Evolutionary conservation across 352 stramenopile species (phyloP).

Genomic region (Globisporangium camurandrum): DNA sequence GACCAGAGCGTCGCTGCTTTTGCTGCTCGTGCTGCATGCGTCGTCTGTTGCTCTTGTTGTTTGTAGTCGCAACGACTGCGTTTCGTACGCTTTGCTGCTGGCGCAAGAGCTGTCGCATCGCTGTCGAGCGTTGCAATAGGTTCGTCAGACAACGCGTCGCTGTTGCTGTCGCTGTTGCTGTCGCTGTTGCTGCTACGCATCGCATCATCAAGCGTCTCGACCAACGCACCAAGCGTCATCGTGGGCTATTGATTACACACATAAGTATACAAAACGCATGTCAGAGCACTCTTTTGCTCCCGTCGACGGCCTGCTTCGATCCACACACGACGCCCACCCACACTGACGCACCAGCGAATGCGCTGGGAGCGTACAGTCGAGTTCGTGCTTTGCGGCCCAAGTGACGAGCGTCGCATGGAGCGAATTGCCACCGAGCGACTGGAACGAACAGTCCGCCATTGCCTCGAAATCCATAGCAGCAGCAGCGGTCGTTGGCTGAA

Average conservation of each 20-base stretch:
- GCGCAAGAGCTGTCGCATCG: too few relatives aligned
- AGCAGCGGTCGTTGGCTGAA: too few relatives aligned
- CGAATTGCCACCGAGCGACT: slow-evolving; percentile 46
- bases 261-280: not conserved
- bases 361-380: slow-evolving; percentile 9
- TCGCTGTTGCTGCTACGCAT: too few relatives aligned
- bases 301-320: too few relatives aligned
- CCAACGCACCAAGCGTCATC: not conserved
- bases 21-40: too few relatives aligned
- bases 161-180: not conserved
- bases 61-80: not conserved
- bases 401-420: slow-evolving; percentile 37
- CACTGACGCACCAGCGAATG: slow-evolving; percentile 16
- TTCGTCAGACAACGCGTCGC: not conserved
- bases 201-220: not conserved
- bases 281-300: not conserved
- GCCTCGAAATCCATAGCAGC: not conserved
- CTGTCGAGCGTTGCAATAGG: not conserved
- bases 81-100: not conserved
- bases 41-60: not conserved
- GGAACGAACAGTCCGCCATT: slow-evolving; percentile 16
- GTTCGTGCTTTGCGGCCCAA: slow-evolving; percentile 26
- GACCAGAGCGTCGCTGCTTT: not conserved
- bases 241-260: not conserved
- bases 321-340: not conserved